Evolutionary conservation across 148 eudicot species (phyloP), one percentile per base, ranked within the genome.

Genomic region (Camellia sinensis): DNA sequence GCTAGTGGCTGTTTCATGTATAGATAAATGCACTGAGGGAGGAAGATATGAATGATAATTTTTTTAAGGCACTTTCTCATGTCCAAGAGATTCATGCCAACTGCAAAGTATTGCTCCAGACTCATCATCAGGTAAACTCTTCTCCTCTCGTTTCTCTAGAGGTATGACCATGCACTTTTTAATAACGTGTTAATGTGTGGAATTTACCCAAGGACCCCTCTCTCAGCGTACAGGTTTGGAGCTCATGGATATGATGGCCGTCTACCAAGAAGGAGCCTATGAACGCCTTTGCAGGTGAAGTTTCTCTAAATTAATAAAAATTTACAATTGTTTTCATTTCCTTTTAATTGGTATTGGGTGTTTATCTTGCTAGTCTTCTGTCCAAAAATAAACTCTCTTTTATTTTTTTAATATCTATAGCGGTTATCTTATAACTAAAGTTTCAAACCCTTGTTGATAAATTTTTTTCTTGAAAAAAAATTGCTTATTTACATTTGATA

Each of bases 191-290:
- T 57, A 6, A 7, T 40, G 54, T 67, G 3, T 67, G 9, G 71
- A 63, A 78, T 73, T 90, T 68, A 84, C 84, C 66, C n/a, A 77
- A 73, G 79, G 60, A 63, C 74, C 53, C 73, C 69, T 78, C 75
- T 83, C 75, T 83, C 97, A 95, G 98, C 94, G 98, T 83, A 97
- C 98, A 85, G 98, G 98, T 83, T 76, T 95, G 89, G 98, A 95
- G 86, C 88, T 95, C 84, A 96, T 96, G 99, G 99, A 96, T 83
- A 93, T 96, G 98, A 96, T 96, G 99, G 99, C 99, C 76, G 95
- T 93, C 82, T 91, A 96, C 84, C 99, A 93, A 86, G 99, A 96
- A 87, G 99, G 99, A 79, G 98, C 99, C n/a, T 93, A 96, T 89
- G 99, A 96, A 78, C 99, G 99, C 75, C 82, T 96, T 71, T 96